Percentiles rank a stretch among this genome's conserved stretches.
Evolutionary conservation across 805 yeast genomes (phyloP).

Genomic region (Candida stauntonica): DNA sequence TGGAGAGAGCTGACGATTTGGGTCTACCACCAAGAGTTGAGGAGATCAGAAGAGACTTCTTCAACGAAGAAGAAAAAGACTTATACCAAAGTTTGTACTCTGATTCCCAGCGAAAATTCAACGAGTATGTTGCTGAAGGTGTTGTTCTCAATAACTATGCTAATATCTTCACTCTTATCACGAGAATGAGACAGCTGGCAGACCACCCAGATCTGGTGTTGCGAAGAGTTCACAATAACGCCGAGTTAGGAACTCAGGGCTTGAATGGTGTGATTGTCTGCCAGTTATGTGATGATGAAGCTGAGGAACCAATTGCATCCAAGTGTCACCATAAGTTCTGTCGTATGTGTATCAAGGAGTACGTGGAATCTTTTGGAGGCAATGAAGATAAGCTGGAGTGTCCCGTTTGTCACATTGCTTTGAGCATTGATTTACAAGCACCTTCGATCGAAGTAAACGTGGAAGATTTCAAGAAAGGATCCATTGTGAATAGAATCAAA

Average conservation of each 20-base stretch:
- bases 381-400: constrained; percentile 60
- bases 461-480: constrained; percentile 53
- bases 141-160: constrained; percentile 96
- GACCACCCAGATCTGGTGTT: constrained; percentile 97
- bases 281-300: constrained; percentile 94
- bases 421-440: constrained; percentile 84
- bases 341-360: constrained; percentile 87
- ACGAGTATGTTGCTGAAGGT: constrained; percentile 92
- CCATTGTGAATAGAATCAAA: constrained; percentile 82
- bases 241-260: constrained; percentile 29
- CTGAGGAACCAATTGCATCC: constrained; percentile 94
- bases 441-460: constrained; percentile 70
- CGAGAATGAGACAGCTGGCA: constrained; percentile 96
- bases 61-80: constrained; percentile 94
- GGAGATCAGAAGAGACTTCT: constrained; percentile 78
- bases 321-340: constrained; percentile 94
- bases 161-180: constrained; percentile 90
- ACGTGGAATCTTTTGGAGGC: constrained; percentile 76
- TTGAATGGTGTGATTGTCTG: constrained; percentile 61
- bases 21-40: constrained; percentile 97
- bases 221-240: constrained; percentile 50
- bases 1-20: constrained; percentile 94
- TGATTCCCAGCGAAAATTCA: constrained; percentile 82
- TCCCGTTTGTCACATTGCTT: constrained; percentile 93
- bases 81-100: constrained; percentile 82